phyloP scores from a whole-genome alignment of 148 eudicot species.

The Oxyria digyna region DNA sequence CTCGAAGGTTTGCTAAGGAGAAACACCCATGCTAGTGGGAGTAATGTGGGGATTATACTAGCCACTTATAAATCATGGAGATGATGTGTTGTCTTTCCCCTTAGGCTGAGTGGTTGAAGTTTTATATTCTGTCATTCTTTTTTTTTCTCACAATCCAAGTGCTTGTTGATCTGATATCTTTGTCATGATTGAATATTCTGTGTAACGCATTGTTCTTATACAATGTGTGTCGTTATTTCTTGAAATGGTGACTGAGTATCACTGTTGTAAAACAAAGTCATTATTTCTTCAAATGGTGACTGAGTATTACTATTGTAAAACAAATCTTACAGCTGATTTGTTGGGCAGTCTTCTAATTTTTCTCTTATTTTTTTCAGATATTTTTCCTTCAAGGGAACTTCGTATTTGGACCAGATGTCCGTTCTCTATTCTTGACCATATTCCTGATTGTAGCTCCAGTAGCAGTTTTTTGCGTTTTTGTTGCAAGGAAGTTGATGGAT shows the following conservation, averaged over 20 bases:
- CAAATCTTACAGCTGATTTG: not conserved
- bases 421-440: slow-evolving; percentile 78
- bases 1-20: not conserved
- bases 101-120: not conserved
- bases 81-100: not conserved
- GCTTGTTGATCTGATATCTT: not conserved
- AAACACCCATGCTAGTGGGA: not conserved
- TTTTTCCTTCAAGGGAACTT: slow-evolving; percentile 81
- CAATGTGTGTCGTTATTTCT: too few relatives aligned
- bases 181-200: not conserved
- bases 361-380: slow-evolving; percentile 47
- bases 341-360: not conserved
- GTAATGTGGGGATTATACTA: not conserved
- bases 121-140: too few relatives aligned
- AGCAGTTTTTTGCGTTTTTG: slow-evolving; percentile 63
- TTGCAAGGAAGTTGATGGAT: slow-evolving; percentile 73
- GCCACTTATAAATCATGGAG: not conserved
- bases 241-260: too few relatives aligned
- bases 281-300: not conserved
- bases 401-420: slow-evolving; percentile 93
- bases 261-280: not conserved
- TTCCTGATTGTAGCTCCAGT: slow-evolving; percentile 85
- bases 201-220: not conserved
- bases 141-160: not conserved
- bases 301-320: not conserved